phyloP scores from a whole-genome alignment of 352 stramenopile genomes.

The Globisporangium rhizosaccharum region DNA sequence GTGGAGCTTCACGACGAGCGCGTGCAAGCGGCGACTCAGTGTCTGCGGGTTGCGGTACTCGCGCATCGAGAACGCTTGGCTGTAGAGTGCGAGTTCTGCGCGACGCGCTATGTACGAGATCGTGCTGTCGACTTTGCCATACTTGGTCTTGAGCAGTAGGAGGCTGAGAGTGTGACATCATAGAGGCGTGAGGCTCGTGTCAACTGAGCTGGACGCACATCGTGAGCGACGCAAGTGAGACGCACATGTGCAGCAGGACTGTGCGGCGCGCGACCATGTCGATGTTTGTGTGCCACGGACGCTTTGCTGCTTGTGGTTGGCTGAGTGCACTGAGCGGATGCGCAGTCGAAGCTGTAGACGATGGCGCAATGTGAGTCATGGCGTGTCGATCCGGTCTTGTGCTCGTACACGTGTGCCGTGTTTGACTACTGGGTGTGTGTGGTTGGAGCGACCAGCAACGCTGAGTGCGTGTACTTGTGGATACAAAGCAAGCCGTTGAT shows the following conservation, averaged over 20 bases:
- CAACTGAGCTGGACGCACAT: not conserved
- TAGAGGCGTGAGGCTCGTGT: too few species aligned
- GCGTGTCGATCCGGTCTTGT: too few species aligned
- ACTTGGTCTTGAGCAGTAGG: constrained; percentile 58
- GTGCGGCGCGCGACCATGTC: constrained; percentile 32
- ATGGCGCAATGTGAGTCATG: constrained; percentile 8
- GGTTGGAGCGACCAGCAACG: too few species aligned
- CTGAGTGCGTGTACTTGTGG: too few species aligned
- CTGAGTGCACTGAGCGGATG: constrained; percentile 4
- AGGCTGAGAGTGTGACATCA: constrained; percentile 18
- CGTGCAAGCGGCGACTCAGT: constrained; percentile 47
- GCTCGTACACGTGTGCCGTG: too few species aligned
- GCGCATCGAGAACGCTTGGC: constrained; percentile 35
- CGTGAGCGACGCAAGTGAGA: not conserved
- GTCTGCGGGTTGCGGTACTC: constrained; percentile 58
- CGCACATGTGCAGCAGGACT: constrained; percentile 57
- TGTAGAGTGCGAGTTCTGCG: constrained; percentile 51
- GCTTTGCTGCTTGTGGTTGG: constrained; percentile 17
- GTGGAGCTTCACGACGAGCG: constrained; percentile 56
- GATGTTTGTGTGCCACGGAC: constrained; percentile 34
- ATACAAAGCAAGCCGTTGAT: too few species aligned
- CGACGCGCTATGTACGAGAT: constrained; percentile 59
- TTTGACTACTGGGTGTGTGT: too few species aligned
- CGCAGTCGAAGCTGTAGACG: not conserved
- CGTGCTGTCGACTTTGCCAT: constrained; percentile 47